Evolutionary conservation across 192 early-diverging fungal genomes (phyloP).

Genomic region (Entomortierella chlamydospora): DNA sequence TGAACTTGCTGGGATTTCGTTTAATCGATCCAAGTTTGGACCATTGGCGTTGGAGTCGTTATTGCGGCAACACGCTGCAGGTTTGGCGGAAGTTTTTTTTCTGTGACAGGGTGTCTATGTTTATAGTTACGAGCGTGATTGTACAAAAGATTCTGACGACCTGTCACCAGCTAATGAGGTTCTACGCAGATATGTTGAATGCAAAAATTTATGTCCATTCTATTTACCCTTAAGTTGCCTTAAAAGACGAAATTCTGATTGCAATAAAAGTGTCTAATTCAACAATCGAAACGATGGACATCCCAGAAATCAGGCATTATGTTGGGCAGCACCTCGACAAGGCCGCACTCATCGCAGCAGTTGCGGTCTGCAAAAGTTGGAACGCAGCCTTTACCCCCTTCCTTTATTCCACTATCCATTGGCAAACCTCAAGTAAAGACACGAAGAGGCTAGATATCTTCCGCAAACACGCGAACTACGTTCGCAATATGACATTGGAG

Average conservation of each 20-base stretch:
- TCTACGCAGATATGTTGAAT: too few relatives aligned
- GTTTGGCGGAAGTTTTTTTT: neutral
- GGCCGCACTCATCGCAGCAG: neutral
- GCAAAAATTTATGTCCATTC: too few relatives aligned
- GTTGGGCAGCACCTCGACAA: neutral
- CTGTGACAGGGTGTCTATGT: too few relatives aligned
- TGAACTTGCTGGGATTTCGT: neutral
- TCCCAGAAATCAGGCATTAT: neutral
- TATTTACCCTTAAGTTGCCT: too few relatives aligned
- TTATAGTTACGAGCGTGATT: too few relatives aligned
- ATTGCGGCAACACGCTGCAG: neutral
- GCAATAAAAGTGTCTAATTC: too few relatives aligned
- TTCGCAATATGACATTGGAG: neutral
- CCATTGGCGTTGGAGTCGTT: neutral
- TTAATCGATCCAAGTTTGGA: neutral
- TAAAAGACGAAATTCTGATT: too few relatives aligned
- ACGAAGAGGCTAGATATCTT: neutral
- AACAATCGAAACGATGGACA: neutral
- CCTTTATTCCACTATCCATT: neutral
- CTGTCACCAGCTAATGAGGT: neutral
- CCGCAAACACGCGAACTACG: neutral
- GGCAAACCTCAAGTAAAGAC: neutral
- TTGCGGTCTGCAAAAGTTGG: neutral
- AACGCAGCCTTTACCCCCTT: neutral
- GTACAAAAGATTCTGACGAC: too few relatives aligned